Evolutionary conservation across 2,329 filamentous ascomycete species (phyloP).

Genomic region (Diplodia scrobiculata): DNA sequence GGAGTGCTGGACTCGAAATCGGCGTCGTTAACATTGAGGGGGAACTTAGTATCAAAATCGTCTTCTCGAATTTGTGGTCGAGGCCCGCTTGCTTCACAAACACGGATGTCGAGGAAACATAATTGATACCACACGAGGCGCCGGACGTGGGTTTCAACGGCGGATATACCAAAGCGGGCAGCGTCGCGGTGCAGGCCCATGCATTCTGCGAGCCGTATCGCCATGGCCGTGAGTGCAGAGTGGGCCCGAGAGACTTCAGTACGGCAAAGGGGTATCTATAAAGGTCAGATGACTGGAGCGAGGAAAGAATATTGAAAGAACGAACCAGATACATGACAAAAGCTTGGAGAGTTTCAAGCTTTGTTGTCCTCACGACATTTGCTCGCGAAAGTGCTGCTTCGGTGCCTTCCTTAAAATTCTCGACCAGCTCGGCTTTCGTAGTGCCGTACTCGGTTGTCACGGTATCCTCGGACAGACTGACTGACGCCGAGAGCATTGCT

Average conservation of each 20-base stretch:
- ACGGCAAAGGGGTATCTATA: slow-evolving; percentile 69
- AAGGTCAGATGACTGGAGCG: not conserved
- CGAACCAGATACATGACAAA: slow-evolving; percentile 75
- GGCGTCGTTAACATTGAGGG: slow-evolving; percentile 68
- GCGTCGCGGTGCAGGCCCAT: slow-evolving; percentile 76
- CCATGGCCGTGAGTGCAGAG: slow-evolving; percentile 70
- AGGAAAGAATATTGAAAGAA: not conserved
- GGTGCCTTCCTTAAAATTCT: slow-evolving; percentile 65
- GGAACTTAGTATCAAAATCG: slow-evolving; percentile 73
- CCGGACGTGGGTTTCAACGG: slow-evolving; percentile 70
- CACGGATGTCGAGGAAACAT: slow-evolving; percentile 73
- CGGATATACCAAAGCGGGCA: slow-evolving; percentile 64
- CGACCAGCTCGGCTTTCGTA: slow-evolving; percentile 60
- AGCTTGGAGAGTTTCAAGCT: slow-evolving; percentile 73
- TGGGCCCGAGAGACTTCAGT: slow-evolving; percentile 72
- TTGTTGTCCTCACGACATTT: slow-evolving; percentile 70
- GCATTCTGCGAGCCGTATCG: slow-evolving; percentile 73
- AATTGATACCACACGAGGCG: slow-evolving; percentile 76
- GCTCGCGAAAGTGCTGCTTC: slow-evolving; percentile 69
- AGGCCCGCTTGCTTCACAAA: slow-evolving; percentile 73
- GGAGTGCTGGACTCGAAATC: slow-evolving; percentile 55
- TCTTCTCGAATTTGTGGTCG: slow-evolving; percentile 70
- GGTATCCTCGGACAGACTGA: slow-evolving; percentile 63
- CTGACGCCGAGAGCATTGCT: slow-evolving; percentile 67
- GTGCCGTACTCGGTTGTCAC: slow-evolving; percentile 59